Conservation (phyloP, 2,329 filamentous ascomycete genomes). For the Iodosphaeria phyllophila region DNA sequence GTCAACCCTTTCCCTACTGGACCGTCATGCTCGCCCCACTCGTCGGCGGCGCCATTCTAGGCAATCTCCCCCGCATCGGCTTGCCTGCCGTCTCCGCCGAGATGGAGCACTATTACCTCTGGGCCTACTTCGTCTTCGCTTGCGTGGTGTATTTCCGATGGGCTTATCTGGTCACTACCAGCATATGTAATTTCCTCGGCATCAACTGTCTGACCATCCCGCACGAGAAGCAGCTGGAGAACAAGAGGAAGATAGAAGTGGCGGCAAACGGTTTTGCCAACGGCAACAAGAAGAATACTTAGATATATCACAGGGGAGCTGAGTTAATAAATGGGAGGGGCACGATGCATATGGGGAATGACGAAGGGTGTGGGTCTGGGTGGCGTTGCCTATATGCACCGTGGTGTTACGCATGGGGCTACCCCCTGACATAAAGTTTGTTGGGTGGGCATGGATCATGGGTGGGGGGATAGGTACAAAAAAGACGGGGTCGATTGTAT, state of each 20-base stretch:
- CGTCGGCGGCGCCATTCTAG: constrained; percentile 64
- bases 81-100: constrained; percentile 44
- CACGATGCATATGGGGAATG: too few species aligned
- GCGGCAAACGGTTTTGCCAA: constrained; percentile 7
- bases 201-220: constrained; percentile 91
- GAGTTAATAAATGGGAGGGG: too few species aligned
- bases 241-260: constrained; percentile 20
- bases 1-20: constrained; percentile 93
- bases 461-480: too few species aligned
- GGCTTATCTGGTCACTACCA: constrained; percentile 78
- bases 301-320: neutral
- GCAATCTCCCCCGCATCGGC: constrained; percentile 65
- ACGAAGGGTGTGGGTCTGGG: too few species aligned
- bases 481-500: too few species aligned
- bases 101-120: constrained; percentile 64
- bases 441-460: too few species aligned
- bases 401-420: too few species aligned
- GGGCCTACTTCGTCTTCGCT: constrained; percentile 69
- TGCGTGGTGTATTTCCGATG: constrained; percentile 78
- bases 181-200: constrained; percentile 79
- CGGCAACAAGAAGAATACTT: constrained; percentile 10
- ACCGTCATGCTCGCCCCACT: constrained; percentile 80
- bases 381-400: too few species aligned
- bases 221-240: constrained; percentile 36
- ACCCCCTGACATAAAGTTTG: too few species aligned